These are phyloP conservation scores for Diutina mesorugosa DNA, from an alignment of 1,139 yeast genomes.

Conservation along the genomic window DNA sequence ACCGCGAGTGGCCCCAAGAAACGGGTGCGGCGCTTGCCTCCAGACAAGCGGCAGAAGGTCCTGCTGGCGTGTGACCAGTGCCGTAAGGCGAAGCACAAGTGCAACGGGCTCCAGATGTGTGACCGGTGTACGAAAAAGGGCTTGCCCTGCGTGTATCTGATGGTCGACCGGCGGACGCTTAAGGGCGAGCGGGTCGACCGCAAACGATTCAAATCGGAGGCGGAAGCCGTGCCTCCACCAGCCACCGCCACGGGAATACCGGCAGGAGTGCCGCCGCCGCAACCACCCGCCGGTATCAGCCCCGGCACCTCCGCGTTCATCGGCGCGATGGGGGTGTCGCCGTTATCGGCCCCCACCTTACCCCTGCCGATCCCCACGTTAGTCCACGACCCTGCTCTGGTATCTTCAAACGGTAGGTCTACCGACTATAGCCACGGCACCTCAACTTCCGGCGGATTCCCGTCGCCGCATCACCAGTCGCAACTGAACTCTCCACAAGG, in stretches of 20 bases:
- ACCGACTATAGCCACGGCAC: not conserved
- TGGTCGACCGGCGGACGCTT: not conserved
- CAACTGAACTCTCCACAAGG: not conserved
- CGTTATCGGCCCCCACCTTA: not conserved
- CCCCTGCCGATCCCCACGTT: not conserved
- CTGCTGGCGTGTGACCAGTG: constrained; percentile 1
- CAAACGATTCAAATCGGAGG: not conserved
- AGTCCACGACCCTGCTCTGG: not conserved
- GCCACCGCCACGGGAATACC: not conserved
- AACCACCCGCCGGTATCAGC: not conserved
- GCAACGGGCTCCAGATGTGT: not conserved
- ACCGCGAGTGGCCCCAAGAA: not conserved
- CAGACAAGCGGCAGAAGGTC: constrained; percentile 1
- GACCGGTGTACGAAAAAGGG: not conserved
- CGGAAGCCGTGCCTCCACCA: not conserved
- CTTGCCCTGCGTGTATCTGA: not conserved
- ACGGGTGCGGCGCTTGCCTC: not conserved
- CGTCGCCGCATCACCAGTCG: not conserved
- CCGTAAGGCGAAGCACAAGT: not conserved
- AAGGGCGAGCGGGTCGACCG: constrained; percentile 1
- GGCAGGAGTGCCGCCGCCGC: not conserved
- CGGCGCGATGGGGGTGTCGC: not conserved
- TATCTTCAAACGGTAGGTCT: not conserved
- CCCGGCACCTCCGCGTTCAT: not conserved
- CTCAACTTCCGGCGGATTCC: not conserved